Evolutionary conservation across 257 asterid species (phyloP).

Genomic region (Leonotis leonurus): DNA sequence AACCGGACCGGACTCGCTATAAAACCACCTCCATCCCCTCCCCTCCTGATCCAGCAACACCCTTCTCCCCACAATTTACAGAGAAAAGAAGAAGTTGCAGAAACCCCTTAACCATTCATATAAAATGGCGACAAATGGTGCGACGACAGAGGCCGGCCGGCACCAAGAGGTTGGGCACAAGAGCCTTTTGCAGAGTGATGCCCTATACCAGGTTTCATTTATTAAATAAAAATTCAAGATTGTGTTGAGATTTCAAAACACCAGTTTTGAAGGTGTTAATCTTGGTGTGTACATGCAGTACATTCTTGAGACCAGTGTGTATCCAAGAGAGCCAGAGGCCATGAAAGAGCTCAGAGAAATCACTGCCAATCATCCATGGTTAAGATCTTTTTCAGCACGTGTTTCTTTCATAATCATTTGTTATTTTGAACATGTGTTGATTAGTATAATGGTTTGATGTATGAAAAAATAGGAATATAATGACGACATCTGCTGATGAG

Average conservation of each 20-base stretch:
- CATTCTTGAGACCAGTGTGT: conserved; percentile 82
- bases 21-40: conserved; percentile 8
- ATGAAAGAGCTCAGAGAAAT: conserved; percentile 87
- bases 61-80: background rate
- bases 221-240: background rate
- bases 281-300: conserved; percentile 31
- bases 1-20: conserved; percentile 29
- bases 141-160: conserved; percentile 19
- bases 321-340: conserved; percentile 79
- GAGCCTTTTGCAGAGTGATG: conserved; percentile 79
- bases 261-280: background rate
- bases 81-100: background rate
- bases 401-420: background rate
- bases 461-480: conserved; percentile 53
- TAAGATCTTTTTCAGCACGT: no score
- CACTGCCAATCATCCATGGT: conserved; percentile 93
- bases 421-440: background rate
- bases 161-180: conserved; percentile 90
- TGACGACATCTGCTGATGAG: conserved; percentile 89
- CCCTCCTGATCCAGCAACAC: conserved; percentile 9
- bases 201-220: conserved; percentile 62
- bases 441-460: background rate
- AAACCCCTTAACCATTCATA: background rate
- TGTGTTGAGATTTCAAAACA: no score
- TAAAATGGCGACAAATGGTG: conserved; percentile 40